Base-by-base conservation (phyloP, 805 yeast species). In the Metschnikowia hibisci region DNA sequence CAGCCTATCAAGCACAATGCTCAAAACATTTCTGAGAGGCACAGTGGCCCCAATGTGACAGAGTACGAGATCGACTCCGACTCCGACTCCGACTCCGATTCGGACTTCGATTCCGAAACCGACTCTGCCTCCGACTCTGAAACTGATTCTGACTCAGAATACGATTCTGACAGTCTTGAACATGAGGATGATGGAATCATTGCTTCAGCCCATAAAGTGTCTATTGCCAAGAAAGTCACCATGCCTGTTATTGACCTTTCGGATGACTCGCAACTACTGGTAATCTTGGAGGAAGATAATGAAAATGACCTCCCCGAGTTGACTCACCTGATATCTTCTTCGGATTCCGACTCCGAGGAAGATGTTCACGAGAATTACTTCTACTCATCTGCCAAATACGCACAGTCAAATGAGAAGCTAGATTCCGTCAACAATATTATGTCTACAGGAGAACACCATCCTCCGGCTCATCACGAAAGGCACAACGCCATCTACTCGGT, bases 11-110 rank as follows among this genome's bases (percentile, higher is more conserved):
- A 41, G 45, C 44, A 32, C 43, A 26, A 23, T 13, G 28, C 10
- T 20, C 30, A 15, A 36, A 32, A 23, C 25, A 44, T 28, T 5
- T 45, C 52, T 31, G 47, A 49, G 36, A 46, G 42, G 44, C 47
- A 50, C 27, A 38, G 51, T 49, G 59, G 55, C 22, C 62, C 71
- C 7, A 56, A 58, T 10, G 60, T 71, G 20, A 57, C 69, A 34
- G 74, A 69, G 43, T 66, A 66, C 48, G 74, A 69, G 51, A 60
- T 66, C 10, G 66, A 57, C 20, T 58, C 63, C 32, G 66, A 60
- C 45, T 54, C 58, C 11, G 66, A 57, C 33, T 52, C 51, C 6
- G 64, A 56, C 31, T 47, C 32, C n/a, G 62, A 59, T 26, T 52
- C 52, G 10, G 61, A 52, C 34, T 58, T 51, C 13, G 71, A 67